phyloP scores from a whole-genome alignment of 345 rosid species.

The Cardamine occulta region DNA sequence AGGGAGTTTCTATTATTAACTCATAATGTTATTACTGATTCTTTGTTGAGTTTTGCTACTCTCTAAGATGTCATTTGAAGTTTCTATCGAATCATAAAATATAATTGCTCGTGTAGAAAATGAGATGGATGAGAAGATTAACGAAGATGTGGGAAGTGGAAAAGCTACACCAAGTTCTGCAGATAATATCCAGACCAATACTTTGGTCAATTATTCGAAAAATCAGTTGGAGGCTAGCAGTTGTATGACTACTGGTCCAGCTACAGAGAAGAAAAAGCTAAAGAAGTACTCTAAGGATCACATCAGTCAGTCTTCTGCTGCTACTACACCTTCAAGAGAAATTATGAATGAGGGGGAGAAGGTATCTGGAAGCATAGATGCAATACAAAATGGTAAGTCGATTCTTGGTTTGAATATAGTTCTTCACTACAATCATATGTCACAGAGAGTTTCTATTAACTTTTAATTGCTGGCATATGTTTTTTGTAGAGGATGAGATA shows the following conservation, averaged over 20 bases:
- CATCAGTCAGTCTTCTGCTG: conserved; percentile 16
- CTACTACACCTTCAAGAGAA: conserved; percentile 8
- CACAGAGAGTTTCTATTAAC: neutral
- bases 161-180: conserved; percentile 25
- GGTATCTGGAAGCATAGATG: conserved; percentile 19
- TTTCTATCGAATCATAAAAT: neutral
- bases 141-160: conserved; percentile 7
- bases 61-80: neutral
- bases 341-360: neutral
- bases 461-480: neutral
- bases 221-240: too few species aligned
- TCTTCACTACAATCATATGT: neutral
- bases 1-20: neutral
- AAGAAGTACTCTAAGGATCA: conserved; percentile 29
- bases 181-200: conserved; percentile 15
- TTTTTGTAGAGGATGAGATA: conserved; percentile 19
- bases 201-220: too few species aligned
- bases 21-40: neutral
- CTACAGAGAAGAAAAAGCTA: conserved; percentile 17
- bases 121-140: conserved; percentile 24
- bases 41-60: conserved; percentile 17
- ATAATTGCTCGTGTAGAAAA: neutral
- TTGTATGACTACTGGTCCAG: neutral
- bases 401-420: neutral
- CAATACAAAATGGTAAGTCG: conserved; percentile 30